phyloP scores from a whole-genome alignment of 306 rosid genomes.

The Lathyrus oleraceus region DNA sequence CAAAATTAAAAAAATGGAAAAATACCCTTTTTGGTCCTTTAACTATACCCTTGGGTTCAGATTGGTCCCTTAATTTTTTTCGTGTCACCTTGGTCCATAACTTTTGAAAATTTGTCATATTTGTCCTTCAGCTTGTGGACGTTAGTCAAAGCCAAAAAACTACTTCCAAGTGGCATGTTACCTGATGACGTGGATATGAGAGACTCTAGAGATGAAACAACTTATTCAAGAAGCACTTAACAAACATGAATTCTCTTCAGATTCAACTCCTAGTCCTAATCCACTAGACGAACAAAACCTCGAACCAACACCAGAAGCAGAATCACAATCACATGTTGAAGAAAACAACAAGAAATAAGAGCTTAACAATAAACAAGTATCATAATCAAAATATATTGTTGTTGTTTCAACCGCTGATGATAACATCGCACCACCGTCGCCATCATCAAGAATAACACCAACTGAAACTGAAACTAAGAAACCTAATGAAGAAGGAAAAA shows the following conservation, averaged over 20 bases:
- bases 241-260: too few species aligned
- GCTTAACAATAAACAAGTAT: background rate
- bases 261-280: background rate
- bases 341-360: background rate
- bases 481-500: slow-evolving; percentile 11
- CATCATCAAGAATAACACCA: background rate
- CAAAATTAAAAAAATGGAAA: too few species aligned
- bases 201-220: slow-evolving; percentile 51
- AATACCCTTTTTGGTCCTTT: too few species aligned
- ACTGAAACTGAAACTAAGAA: background rate
- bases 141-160: too few species aligned
- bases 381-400: slow-evolving; percentile 9
- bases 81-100: too few species aligned
- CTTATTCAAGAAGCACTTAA: slow-evolving; percentile 59
- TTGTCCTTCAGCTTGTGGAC: too few species aligned
- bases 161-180: too few species aligned
- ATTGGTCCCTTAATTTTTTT: too few species aligned
- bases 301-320: background rate
- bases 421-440: slow-evolving; percentile 14
- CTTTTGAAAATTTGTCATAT: too few species aligned
- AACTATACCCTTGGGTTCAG: too few species aligned
- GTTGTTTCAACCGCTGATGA: background rate
- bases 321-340: background rate
- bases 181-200: too few species aligned
- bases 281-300: slow-evolving; percentile 34